Percentiles rank a stretch among this genome's conserved stretches.
phyloP scores from a whole-genome alignment of 2,329 filamentous ascomycete species.

The Neopestalotiopsis clavispora region DNA sequence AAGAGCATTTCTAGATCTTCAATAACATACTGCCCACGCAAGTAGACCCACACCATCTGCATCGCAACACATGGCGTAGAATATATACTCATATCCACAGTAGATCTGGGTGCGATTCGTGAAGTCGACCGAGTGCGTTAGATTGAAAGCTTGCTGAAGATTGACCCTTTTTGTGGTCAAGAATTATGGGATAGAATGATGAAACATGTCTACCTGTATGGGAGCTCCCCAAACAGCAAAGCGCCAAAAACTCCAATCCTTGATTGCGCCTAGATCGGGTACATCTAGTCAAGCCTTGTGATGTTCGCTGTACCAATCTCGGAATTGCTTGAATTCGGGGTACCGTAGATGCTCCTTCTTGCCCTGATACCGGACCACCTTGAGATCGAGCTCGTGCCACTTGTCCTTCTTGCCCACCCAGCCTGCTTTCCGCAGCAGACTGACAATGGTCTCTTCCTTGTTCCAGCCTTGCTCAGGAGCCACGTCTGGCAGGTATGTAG shows the following conservation, averaged over 20 bases:
- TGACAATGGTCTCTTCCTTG: constrained; percentile 88
- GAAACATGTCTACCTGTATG: constrained; percentile 28
- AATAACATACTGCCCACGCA: background rate
- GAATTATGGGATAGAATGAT: background rate
- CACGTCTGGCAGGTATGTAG: constrained; percentile 93
- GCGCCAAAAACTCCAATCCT: constrained; percentile 10
- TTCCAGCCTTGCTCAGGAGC: constrained; percentile 92
- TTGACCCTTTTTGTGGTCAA: background rate
- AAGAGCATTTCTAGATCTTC: background rate
- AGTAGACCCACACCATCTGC: background rate
- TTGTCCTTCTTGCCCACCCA: constrained; percentile 81
- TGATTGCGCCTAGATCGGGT: constrained; percentile 10
- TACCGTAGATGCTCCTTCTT: constrained; percentile 75
- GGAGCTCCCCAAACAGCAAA: background rate
- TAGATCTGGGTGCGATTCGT: background rate
- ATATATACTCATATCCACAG: background rate
- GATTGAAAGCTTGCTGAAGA: constrained; percentile 3
- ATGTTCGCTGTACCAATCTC: constrained; percentile 66
- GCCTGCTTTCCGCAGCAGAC: constrained; percentile 92
- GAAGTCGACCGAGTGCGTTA: background rate
- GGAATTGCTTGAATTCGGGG: constrained; percentile 79
- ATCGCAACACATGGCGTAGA: background rate
- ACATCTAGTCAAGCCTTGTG: constrained; percentile 23
- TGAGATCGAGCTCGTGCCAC: constrained; percentile 81
- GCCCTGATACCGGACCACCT: constrained; percentile 85